phyloP scores from a whole-genome alignment of 2,329 filamentous ascomycete genomes.

The Colletotrichum falcatum region DNA sequence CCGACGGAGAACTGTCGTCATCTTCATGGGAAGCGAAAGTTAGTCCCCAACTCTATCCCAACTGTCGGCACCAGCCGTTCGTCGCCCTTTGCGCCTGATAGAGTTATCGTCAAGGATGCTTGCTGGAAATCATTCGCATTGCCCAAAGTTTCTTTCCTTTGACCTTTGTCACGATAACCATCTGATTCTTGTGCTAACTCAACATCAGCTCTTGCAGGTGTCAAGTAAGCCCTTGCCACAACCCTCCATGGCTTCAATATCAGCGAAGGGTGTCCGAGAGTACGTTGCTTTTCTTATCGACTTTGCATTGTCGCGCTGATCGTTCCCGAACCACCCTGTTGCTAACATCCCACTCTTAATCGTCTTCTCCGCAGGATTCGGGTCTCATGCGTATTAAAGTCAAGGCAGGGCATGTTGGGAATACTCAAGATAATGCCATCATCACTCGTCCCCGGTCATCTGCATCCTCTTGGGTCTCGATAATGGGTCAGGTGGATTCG shows the following conservation, averaged over 20 bases:
- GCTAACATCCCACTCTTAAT: not conserved
- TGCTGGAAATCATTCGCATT: conserved; percentile 8
- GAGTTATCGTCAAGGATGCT: conserved; percentile 23
- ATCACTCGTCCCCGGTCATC: not conserved
- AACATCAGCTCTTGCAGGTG: conserved; percentile 29
- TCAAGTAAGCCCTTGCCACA: conserved; percentile 25
- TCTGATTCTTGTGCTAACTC: conserved; percentile 29
- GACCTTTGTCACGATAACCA: conserved; percentile 21
- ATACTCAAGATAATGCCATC: conserved; percentile 1
- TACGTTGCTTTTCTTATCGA: not conserved
- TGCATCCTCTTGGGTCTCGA: not conserved
- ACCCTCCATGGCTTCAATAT: not conserved
- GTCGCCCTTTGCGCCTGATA: conserved; percentile 24
- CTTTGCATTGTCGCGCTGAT: conserved; percentile 1
- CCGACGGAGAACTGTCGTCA: conserved; percentile 6
- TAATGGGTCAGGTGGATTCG: conserved; percentile 3
- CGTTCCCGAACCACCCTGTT: conserved; percentile 4
- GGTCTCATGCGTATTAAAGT: conserved; percentile 13
- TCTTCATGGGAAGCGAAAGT: conserved; percentile 6
- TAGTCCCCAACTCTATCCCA: conserved; percentile 24
- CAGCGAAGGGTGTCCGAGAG: conserved; percentile 4
- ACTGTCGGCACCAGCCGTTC: conserved; percentile 10
- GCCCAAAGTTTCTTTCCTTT: conserved; percentile 23
- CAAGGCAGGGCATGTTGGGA: conserved; percentile 12
- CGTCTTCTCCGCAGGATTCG: not conserved